phyloP scores from a whole-genome alignment of 2,329 filamentous ascomycete species.

The Raffaelea albimanens region DNA sequence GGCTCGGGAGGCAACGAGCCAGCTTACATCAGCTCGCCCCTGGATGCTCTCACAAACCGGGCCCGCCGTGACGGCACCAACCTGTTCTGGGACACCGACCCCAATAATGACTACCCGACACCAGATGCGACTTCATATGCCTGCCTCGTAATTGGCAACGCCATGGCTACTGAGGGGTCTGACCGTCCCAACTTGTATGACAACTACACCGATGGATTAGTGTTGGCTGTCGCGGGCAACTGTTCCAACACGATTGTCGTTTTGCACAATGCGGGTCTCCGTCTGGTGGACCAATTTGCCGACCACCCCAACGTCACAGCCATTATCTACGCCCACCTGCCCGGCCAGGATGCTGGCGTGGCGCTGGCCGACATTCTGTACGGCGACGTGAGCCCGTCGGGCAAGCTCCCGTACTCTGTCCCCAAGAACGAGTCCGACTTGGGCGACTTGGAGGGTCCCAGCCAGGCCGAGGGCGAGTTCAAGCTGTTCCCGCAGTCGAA shows the following conservation, averaged over 20 bases:
- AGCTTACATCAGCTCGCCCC: slow-evolving; percentile 27
- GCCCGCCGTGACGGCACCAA: slow-evolving; percentile 45
- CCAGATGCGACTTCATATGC: slow-evolving; percentile 30
- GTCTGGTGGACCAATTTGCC: slow-evolving; percentile 39
- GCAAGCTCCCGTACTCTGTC: slow-evolving; percentile 36
- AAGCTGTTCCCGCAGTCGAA: slow-evolving; percentile 47
- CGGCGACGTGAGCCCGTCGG: slow-evolving; percentile 32
- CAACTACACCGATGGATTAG: slow-evolving; percentile 42
- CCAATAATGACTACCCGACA: neutral
- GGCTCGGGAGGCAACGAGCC: slow-evolving; percentile 39
- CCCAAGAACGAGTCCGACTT: slow-evolving; percentile 32
- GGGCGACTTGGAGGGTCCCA: slow-evolving; percentile 14
- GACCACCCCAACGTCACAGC: slow-evolving; percentile 42
- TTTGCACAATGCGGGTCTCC: slow-evolving; percentile 39
- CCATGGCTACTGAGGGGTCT: slow-evolving; percentile 55
- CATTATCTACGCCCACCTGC: slow-evolving; percentile 40
- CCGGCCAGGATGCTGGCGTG: slow-evolving; percentile 40
- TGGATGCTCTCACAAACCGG: slow-evolving; percentile 25
- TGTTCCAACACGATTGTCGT: slow-evolving; percentile 41
- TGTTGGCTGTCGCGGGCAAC: slow-evolving; percentile 36
- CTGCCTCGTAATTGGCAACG: slow-evolving; percentile 49
- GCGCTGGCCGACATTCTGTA: slow-evolving; percentile 34
- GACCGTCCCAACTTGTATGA: slow-evolving; percentile 48
- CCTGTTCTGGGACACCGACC: slow-evolving; percentile 43
- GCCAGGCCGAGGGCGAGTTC: slow-evolving; percentile 7